Evolutionary conservation across 352 stramenopile species (phyloP).

Genomic region (Chrysophaeum taylorii): DNA sequence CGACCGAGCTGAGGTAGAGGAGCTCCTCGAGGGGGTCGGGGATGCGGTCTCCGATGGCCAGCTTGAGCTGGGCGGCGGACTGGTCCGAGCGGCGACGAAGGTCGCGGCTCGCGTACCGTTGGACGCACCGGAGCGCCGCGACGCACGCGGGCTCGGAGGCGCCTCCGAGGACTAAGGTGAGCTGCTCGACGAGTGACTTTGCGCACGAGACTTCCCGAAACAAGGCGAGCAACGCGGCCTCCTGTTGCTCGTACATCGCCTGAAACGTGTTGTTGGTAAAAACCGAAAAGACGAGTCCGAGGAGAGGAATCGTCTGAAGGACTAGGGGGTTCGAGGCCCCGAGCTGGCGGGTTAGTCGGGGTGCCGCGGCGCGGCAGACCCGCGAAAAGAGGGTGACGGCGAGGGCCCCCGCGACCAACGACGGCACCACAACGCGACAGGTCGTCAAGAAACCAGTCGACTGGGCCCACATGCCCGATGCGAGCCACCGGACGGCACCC

Average conservation of each 20-base stretch:
- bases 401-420: too few relatives aligned
- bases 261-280: slow-evolving; percentile 10
- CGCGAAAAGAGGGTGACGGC: too few relatives aligned
- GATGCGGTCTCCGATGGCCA: neutral
- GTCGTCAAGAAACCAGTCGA: too few relatives aligned
- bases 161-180: neutral
- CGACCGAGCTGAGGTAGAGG: slow-evolving; percentile 11
- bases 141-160: neutral
- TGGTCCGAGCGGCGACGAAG: too few relatives aligned
- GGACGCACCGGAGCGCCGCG: neutral
- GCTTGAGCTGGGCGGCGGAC: neutral
- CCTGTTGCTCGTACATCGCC: slow-evolving; percentile 17
- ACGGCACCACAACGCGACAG: too few relatives aligned
- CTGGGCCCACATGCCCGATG: too few relatives aligned
- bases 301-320: too few relatives aligned
- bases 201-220: neutral
- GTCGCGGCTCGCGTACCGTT: too few relatives aligned
- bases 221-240: neutral
- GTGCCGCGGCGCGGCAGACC: too few relatives aligned
- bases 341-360: too few relatives aligned
- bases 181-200: neutral
- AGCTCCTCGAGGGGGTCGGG: slow-evolving; percentile 14
- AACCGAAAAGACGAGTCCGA: slow-evolving; percentile 13
- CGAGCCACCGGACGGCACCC: too few relatives aligned
- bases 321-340: too few relatives aligned